Evolutionary conservation across 345 rosid genomes (phyloP), one percentile per base, ranked within the genome.

Genomic region (Eucalyptus sp.): DNA sequence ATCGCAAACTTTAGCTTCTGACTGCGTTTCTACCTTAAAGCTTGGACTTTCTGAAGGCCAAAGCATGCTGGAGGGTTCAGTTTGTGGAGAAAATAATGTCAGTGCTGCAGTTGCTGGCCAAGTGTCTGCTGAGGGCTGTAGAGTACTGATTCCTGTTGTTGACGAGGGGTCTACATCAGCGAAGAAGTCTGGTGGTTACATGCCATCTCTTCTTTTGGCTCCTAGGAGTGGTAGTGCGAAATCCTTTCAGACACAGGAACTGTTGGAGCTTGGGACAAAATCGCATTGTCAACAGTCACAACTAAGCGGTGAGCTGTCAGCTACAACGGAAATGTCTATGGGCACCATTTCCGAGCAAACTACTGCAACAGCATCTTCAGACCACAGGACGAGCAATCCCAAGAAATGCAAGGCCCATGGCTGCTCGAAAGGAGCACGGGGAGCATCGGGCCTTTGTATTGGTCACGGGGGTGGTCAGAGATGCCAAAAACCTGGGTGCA

Each of bases 381-480:
- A 95, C 88, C 91, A 91, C 52, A 94, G 93, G 90, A 88, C 90
- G 18, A 88, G 92, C 88, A 95, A 90, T 90, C 90, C 93, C 2
- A 97, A 96, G 93, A 95, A 94, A 89, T 97, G 99, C 91, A 96
- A 92, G 91, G 93, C 94, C 90, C 89, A 86, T 90, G 98, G 99
- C 87, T 98, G 99, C 90, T 81, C 89, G 13, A 98, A 98, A 93
- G 98, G 99, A 89, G 98, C 99, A 24, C 93, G 99, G 85, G 98
- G 99, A 52, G 97, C 99, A 43, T 94, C 97, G 7, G 99, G 98
- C 84, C 95, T 96, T 10, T 96, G 99, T 90, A 97, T 97, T 58
- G 98, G 98, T 51, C 99, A 97, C 88, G 99, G 99, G 56, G 99
- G 99, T 1, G 99, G 99, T 87, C 99, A 95, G 89, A 94, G 99